A percentile compares a stretch with the other conserved stretches of the same genome.
Conservation (phyloP, 2,329 filamentous ascomycete species). For the Trichoderma breve region DNA sequence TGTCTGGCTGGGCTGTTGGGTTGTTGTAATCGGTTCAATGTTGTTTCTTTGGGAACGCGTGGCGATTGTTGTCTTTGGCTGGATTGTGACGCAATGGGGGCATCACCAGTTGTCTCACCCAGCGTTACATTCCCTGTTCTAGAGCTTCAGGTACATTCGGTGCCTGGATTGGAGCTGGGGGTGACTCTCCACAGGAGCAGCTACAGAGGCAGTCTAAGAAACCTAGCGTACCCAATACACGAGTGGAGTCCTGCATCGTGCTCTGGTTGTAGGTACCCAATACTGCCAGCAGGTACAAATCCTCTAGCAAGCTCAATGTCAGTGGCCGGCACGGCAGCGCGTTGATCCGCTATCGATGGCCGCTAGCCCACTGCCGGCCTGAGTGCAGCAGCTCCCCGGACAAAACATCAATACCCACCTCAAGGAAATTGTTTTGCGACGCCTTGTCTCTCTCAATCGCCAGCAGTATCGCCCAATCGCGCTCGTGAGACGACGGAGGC, state of each 20-base stretch:
- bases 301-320: background rate
- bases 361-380: conserved; percentile 15
- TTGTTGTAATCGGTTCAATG: background rate
- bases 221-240: background rate
- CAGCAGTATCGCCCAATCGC: conserved; percentile 22
- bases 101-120: conserved; percentile 19
- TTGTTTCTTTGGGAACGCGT: conserved; percentile 18
- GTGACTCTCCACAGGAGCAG: background rate
- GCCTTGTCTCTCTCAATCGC: background rate
- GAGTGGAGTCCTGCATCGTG: too few relatives aligned
- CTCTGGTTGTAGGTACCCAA: background rate
- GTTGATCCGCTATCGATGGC: conserved; percentile 25
- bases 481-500: conserved; percentile 27
- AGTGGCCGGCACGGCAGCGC: conserved; percentile 22
- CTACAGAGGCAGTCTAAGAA: background rate
- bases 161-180: conserved; percentile 7
- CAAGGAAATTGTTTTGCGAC: conserved; percentile 17
- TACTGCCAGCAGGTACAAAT: background rate
- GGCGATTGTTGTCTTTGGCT: conserved; percentile 11
- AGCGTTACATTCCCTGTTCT: conserved; percentile 15
- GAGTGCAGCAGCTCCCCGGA: background rate
- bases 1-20: background rate
- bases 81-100: conserved; percentile 24
- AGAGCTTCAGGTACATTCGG: conserved; percentile 9
- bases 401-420: conserved; percentile 19